phyloP scores from a whole-genome alignment of 768 basidiomycete species.

The Tylopilus sp. region DNA sequence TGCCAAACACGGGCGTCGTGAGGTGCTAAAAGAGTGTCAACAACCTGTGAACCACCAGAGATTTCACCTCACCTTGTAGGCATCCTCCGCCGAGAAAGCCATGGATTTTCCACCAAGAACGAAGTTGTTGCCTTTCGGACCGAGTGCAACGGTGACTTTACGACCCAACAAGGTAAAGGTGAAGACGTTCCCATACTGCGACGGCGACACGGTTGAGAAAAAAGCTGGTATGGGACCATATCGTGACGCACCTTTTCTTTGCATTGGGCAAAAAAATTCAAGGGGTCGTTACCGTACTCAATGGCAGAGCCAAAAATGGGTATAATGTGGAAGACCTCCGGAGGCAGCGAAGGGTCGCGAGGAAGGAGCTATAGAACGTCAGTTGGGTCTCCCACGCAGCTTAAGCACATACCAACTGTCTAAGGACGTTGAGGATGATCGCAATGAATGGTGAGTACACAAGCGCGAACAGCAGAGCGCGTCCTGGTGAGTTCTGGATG shows the following conservation, averaged over 20 bases:
- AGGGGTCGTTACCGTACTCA: conserved; percentile 87
- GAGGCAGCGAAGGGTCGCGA: conserved; percentile 69
- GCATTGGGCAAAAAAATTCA: conserved; percentile 80
- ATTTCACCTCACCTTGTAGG: conserved; percentile 68
- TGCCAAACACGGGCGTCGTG: conserved; percentile 94
- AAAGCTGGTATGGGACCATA: neutral
- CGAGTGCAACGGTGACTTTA: conserved; percentile 85
- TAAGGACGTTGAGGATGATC: conserved; percentile 69
- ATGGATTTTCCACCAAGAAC: conserved; percentile 91
- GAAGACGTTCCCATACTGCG: conserved; percentile 94
- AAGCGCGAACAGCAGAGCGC: conserved; percentile 38
- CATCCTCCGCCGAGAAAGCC: conserved; percentile 92
- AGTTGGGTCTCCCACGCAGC: neutral
- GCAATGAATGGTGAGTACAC: conserved; percentile 67
- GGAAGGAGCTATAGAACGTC: conserved; percentile 55
- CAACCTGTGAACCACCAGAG: neutral
- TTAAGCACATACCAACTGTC: conserved; percentile 62
- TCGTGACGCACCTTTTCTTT: conserved; percentile 65
- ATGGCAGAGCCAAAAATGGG: conserved; percentile 90
- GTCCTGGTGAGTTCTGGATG: conserved; percentile 22
- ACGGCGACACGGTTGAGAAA: neutral
- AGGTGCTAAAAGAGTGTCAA: conserved; percentile 54
- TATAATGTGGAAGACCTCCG: conserved; percentile 89
- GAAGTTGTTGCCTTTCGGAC: conserved; percentile 91
- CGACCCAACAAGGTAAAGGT: conserved; percentile 91